Evolutionary conservation across 352 stramenopile genomes (phyloP), one percentile per base, ranked within the genome.

Genomic region (Thraustotheca clavata): DNA sequence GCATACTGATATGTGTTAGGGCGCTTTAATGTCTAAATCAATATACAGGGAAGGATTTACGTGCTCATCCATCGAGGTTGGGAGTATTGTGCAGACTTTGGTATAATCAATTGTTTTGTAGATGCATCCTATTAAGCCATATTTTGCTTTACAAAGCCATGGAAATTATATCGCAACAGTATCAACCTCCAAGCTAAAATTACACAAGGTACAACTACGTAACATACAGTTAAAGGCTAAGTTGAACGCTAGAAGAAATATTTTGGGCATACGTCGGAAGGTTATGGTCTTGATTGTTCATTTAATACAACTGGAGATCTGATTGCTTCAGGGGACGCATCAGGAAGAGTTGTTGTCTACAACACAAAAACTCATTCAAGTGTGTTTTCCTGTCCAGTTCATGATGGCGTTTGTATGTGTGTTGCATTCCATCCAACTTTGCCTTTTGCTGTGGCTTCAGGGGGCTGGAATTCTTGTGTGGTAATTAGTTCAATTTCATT

Each of bases 141-240:
- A 26, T 9, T 11, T 52, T 11, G 43, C 43, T 24, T 31, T 52
- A 8, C 43, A 52, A 7, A 20, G 24, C 1, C 43, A 52, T 31
- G 43, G 43, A 24, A 52, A 52, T 31, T 52, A 52, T 31, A 52
- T 52, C 3, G 43, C 43, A 31, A 52, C 43, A 24, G 43, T 52
- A 24, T 52, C 43, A 11, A 24, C 43, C 7, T 11, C 9, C 9
- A 11, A 9, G 2, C n/a, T 52, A 24, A 14, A 52, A 7, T 31
- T 26, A 9, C n/a, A 14, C 11, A 52, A 52, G 43, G 43, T 52
- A 6, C 11, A 14, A 50, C 14, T 6, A 6, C 33, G 6, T 14
- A 22, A 29, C 12, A 29, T 22, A 33, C 43, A 6, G 27, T 14
- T 22, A 50, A 14, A n/a, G n/a, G n/a, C 43, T 29, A 14, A 14